phyloP scores from a whole-genome alignment of 1,284 basidiomycete species.

The Sanguinoderma infundibulare region DNA sequence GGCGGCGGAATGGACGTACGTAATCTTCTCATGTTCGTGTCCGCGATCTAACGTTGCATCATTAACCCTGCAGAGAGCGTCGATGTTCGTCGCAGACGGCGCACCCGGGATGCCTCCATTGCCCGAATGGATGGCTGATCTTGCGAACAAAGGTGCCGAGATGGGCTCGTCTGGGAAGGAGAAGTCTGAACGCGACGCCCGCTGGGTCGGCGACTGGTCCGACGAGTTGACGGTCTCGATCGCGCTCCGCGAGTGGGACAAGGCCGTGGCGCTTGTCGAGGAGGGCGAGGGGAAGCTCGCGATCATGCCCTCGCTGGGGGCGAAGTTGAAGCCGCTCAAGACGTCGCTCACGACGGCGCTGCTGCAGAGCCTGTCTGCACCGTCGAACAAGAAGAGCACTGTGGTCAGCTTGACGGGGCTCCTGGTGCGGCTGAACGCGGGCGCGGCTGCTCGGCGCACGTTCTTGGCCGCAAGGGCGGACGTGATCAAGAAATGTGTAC shows the following conservation, averaged over 20 bases:
- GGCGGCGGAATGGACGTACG: slow-evolving; percentile 53
- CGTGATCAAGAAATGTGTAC: slow-evolving; percentile 76
- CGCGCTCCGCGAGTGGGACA: slow-evolving; percentile 87
- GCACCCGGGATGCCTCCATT: slow-evolving; percentile 46
- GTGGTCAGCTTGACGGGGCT: slow-evolving; percentile 76
- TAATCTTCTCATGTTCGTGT: slow-evolving; percentile 11
- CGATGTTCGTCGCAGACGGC: slow-evolving; percentile 28
- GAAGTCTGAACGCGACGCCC: slow-evolving; percentile 76
- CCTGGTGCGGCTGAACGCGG: slow-evolving; percentile 78
- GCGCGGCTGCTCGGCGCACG: slow-evolving; percentile 79
- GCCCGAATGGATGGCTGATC: slow-evolving; percentile 76
- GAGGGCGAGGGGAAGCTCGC: slow-evolving; percentile 73
- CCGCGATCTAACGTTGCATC: neutral
- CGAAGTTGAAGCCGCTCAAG: slow-evolving; percentile 73
- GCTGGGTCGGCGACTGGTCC: slow-evolving; percentile 89
- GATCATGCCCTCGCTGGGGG: slow-evolving; percentile 54
- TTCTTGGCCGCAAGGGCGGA: slow-evolving; percentile 84
- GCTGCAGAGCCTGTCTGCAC: slow-evolving; percentile 73
- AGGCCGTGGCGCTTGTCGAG: slow-evolving; percentile 84
- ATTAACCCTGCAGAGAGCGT: slow-evolving; percentile 28
- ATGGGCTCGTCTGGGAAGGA: slow-evolving; percentile 62
- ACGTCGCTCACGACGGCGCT: slow-evolving; percentile 76
- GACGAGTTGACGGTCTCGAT: slow-evolving; percentile 94
- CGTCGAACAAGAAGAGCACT: slow-evolving; percentile 79
- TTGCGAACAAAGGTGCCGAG: slow-evolving; percentile 57